Percentiles rank a stretch among this genome's conserved stretches.
phyloP scores from a whole-genome alignment of 768 basidiomycete species.

The Boletus sp. region DNA sequence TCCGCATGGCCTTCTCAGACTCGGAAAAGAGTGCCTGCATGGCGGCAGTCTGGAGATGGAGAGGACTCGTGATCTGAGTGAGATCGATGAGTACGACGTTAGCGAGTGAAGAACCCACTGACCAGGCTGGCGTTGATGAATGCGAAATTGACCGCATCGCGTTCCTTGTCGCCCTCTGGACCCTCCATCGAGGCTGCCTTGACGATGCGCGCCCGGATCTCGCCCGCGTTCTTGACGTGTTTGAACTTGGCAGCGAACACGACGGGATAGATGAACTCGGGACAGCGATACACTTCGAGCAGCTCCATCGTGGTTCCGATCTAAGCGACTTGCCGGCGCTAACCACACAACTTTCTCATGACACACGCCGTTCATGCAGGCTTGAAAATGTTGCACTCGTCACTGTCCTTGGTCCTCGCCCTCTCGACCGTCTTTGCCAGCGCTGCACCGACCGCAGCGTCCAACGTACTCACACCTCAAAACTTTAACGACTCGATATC shows the following conservation, averaged over 20 bases:
- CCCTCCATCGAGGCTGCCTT: conserved; percentile 62
- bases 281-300: conserved; percentile 59
- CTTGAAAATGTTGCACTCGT: neutral
- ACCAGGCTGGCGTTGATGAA: conserved; percentile 88
- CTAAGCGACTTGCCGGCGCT: neutral
- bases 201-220: conserved; percentile 65
- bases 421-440: conserved; percentile 27
- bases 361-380: conserved; percentile 2
- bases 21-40: conserved; percentile 77
- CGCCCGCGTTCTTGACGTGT: conserved; percentile 60
- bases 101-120: conserved; percentile 30
- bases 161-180: conserved; percentile 59
- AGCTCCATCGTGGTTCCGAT: conserved; percentile 16
- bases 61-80: conserved; percentile 72
- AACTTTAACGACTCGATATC: conserved; percentile 54
- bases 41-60: conserved; percentile 83
- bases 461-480: conserved; percentile 50
- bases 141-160: conserved; percentile 82
- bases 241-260: conserved; percentile 68
- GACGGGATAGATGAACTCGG: conserved; percentile 45
- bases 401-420: conserved; percentile 31
- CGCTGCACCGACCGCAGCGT: conserved; percentile 36
- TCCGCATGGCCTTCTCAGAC: conserved; percentile 57
- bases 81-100: conserved; percentile 5
- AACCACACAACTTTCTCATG: neutral